Conservation (phyloP, 306 rosid genomes). For the Neltuma alba region DNA sequence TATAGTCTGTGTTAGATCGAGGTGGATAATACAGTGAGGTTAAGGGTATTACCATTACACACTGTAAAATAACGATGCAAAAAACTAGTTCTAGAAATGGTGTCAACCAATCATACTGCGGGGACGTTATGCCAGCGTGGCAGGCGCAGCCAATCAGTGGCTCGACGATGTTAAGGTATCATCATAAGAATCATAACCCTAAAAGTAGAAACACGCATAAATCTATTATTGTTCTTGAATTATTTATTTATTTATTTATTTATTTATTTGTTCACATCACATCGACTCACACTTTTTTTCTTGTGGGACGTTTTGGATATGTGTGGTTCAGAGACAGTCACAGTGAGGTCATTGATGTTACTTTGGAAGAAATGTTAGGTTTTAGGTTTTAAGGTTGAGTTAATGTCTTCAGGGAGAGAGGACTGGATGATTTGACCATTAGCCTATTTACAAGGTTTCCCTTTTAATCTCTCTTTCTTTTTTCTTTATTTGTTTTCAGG, state of each 20-base stretch:
- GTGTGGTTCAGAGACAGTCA: neutral
- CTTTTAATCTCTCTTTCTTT: neutral
- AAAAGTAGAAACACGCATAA: neutral
- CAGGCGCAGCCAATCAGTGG: conserved; percentile 67
- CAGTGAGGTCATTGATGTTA: conserved; percentile 19
- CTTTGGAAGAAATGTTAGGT: conserved; percentile 33
- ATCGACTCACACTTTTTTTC: neutral
- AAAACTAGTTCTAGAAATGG: conserved; percentile 36
- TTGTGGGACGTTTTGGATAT: neutral
- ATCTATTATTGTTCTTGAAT: neutral
- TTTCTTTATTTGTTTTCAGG: too few relatives aligned
- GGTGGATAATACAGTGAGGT: conserved; percentile 41
- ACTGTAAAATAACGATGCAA: conserved; percentile 32
- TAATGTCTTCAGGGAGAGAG: too few relatives aligned
- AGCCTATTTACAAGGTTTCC: neutral
- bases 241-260: neutral
- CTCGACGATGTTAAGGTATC: conserved; percentile 94
- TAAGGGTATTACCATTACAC: conserved; percentile 50
- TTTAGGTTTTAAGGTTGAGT: conserved; percentile 51
- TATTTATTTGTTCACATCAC: conserved; percentile 34
- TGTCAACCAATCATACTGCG: conserved; percentile 56
- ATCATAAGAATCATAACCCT: neutral
- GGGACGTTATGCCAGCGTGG: conserved; percentile 59
- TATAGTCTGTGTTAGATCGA: conserved; percentile 5
- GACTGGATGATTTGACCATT: conserved; percentile 43